phyloP scores from a whole-genome alignment of 257 asterid species.

The Penstemon davidsonii region DNA sequence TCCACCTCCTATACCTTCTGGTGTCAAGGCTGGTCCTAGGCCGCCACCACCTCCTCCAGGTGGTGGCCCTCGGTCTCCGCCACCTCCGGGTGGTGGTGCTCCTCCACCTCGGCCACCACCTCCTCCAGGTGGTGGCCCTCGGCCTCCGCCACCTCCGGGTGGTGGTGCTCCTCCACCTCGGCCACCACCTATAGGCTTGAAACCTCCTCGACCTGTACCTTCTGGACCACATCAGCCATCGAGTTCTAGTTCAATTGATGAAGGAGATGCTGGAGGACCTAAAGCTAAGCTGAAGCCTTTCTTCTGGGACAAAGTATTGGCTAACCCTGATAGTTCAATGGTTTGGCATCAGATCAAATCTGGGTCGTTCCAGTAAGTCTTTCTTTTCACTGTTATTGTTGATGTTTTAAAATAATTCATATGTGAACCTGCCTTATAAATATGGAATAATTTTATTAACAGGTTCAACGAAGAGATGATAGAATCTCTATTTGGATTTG shows the following conservation, averaged over 20 bases:
- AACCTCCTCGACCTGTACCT: constrained; percentile 51
- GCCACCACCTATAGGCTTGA: constrained; percentile 40
- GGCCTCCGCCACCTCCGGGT: constrained; percentile 35
- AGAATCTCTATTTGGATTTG: constrained; percentile 76
- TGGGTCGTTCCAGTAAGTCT: constrained; percentile 94
- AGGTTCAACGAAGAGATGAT: constrained; percentile 97
- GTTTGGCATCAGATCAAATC: constrained; percentile 88
- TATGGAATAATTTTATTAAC: constrained; percentile 30
- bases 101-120: constrained; percentile 29
- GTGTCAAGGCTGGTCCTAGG: constrained; percentile 16
- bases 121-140: constrained; percentile 14
- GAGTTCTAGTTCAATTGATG: constrained; percentile 31
- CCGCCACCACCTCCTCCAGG: constrained; percentile 21
- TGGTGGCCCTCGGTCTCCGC: constrained; percentile 25
- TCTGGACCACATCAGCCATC: constrained; percentile 39
- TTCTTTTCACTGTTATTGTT: constrained; percentile 3
- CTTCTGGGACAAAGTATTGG: constrained; percentile 97
- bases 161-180: constrained; percentile 41
- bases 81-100: constrained; percentile 31
- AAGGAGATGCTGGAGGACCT: constrained; percentile 38
- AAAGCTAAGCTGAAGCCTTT: constrained; percentile 94
- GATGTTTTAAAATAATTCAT: constrained; percentile 12
- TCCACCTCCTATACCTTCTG: constrained; percentile 34
- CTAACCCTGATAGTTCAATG: constrained; percentile 83
- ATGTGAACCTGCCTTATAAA: constrained; percentile 18